These are phyloP conservation scores for Quercus robur DNA, from an alignment of 306 rosid species.

Conservation along the genomic window DNA sequence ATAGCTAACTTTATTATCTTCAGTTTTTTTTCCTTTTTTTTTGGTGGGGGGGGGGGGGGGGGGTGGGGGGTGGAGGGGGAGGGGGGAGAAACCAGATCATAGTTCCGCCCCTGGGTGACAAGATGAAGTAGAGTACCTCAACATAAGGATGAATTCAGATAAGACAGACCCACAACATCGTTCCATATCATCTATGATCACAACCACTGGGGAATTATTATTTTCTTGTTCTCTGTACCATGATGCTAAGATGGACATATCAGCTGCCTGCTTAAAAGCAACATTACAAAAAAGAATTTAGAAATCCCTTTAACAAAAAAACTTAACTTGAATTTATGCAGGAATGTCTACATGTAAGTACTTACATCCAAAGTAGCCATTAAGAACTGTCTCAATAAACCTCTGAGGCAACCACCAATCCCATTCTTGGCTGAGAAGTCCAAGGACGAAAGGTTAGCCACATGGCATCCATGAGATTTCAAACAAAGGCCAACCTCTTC, in stretches of 20 bases:
- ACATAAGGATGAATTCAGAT: constrained; percentile 72
- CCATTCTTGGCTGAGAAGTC: constrained; percentile 77
- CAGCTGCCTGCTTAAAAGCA: constrained; percentile 61
- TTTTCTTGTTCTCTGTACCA: constrained; percentile 84
- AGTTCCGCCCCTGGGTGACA: neutral
- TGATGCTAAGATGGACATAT: constrained; percentile 79
- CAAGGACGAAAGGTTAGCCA: constrained; percentile 69
- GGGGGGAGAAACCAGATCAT: no score
- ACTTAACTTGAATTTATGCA: neutral
- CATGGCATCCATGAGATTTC: constrained; percentile 80
- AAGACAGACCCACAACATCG: constrained; percentile 78
- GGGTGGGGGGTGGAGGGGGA: fast-evolving
- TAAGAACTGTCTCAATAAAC: constrained; percentile 68
- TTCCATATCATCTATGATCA: constrained; percentile 77
- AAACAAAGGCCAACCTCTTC: constrained; percentile 73
- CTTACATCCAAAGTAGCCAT: constrained; percentile 55
- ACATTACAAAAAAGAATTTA: constrained; percentile 20
- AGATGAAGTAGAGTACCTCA: constrained; percentile 55
- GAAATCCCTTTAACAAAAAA: neutral
- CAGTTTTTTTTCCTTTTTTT: no score
- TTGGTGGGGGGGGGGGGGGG: no score
- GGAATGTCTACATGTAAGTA: constrained; percentile 11
- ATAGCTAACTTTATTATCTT: no score
- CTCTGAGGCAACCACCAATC: constrained; percentile 77
- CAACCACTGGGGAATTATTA: constrained; percentile 59